Percentiles rank a stretch among this genome's conserved stretches.
Conservation (phyloP, 208 protist genomes). For the Leishmania braziliensis region DNA sequence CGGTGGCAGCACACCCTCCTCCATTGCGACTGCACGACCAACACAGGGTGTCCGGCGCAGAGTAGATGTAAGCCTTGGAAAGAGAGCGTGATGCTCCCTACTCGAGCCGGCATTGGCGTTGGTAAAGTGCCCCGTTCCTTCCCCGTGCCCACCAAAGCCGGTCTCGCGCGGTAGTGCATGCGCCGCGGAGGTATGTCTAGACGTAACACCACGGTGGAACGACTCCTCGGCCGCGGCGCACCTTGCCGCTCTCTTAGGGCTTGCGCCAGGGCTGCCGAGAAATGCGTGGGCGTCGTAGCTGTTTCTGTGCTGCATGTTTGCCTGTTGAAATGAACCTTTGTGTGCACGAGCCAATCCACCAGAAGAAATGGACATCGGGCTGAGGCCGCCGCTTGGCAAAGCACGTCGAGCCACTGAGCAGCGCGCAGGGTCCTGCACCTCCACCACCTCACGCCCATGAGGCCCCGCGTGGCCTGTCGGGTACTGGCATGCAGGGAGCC, state of each 20-base stretch:
- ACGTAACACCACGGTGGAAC: too few relatives aligned
- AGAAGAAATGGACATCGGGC: background rate
- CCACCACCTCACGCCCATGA: background rate
- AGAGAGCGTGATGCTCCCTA: background rate
- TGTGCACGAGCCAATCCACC: background rate
- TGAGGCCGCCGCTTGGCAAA: background rate
- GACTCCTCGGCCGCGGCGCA: background rate
- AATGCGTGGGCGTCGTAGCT: constrained; percentile 12
- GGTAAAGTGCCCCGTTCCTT: background rate
- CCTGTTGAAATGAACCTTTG: background rate
- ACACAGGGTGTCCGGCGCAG: background rate
- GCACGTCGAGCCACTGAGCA: background rate
- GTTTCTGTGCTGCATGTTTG: background rate
- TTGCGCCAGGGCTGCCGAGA: constrained; percentile 1
- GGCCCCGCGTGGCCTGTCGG: background rate
- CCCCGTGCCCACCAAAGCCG: background rate
- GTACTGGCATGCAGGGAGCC: background rate
- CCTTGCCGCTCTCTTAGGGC: background rate
- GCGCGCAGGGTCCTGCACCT: constrained; percentile 5
- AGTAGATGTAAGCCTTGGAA: background rate
- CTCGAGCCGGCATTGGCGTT: background rate
- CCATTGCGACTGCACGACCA: background rate
- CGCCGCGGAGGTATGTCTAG: background rate
- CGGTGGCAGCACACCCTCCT: constrained; percentile 5
- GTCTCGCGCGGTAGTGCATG: background rate